Percentiles rank a stretch among this genome's conserved stretches.
phyloP scores from a whole-genome alignment of 2,329 filamentous ascomycete species.

The Botrytis fragariae region DNA sequence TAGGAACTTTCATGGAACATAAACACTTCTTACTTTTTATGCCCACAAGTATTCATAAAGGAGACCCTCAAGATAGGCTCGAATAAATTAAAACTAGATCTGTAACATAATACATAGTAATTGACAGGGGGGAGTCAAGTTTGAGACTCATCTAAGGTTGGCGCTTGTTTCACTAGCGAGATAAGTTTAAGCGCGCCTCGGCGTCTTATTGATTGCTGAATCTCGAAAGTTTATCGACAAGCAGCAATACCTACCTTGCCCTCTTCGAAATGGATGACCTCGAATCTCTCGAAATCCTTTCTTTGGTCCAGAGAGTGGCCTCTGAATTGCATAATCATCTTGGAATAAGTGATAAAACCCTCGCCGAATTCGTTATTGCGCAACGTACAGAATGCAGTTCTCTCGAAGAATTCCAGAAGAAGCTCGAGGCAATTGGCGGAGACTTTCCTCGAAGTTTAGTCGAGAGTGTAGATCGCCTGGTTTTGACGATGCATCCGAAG shows the following conservation, averaged over 20 bases:
- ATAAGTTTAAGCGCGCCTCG: conserved; percentile 7
- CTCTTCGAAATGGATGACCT: conserved; percentile 56
- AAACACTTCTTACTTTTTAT: not conserved
- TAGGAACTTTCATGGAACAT: not conserved
- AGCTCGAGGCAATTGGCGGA: conserved; percentile 72
- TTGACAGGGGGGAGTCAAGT: not conserved
- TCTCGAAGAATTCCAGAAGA: conserved; percentile 70
- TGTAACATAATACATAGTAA: not conserved
- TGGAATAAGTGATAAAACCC: conserved; percentile 86
- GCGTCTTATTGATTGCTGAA: conserved; percentile 2
- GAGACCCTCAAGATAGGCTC: not conserved
- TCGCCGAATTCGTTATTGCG: conserved; percentile 94
- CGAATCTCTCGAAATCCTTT: conserved; percentile 85
- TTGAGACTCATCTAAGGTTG: not conserved
- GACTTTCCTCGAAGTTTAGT: conserved; percentile 79
- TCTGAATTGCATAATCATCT: conserved; percentile 94
- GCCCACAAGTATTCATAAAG: too few species aligned
- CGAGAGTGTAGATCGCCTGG: conserved; percentile 86
- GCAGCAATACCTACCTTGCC: conserved; percentile 3
- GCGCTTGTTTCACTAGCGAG: not conserved
- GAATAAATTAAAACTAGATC: too few species aligned
- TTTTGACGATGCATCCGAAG: conserved; percentile 86
- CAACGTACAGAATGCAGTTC: conserved; percentile 75
- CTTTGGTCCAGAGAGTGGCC: conserved; percentile 90
- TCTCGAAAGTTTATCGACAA: conserved; percentile 3